These are phyloP conservation scores for Liquidambar formosana DNA, from an alignment of 164 flowering plant species.

Conservation along the genomic window DNA sequence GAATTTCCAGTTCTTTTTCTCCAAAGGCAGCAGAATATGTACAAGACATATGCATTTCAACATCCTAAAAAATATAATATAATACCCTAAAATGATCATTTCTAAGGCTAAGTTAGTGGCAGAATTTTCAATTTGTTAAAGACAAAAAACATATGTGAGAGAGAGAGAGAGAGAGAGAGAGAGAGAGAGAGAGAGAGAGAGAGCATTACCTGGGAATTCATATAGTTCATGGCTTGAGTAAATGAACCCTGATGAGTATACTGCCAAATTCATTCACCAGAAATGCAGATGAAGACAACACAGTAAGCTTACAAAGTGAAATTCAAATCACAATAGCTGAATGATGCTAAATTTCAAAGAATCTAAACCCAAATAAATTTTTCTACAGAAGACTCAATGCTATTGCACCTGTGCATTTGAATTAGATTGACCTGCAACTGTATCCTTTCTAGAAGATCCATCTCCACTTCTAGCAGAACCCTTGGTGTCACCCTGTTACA, in stretches of 20 bases:
- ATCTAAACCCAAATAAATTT: not conserved
- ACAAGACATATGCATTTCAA: not conserved
- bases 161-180: too few relatives aligned
- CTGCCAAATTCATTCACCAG: conserved; percentile 23
- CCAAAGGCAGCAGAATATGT: not conserved
- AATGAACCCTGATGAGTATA: conserved; percentile 47
- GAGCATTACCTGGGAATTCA: conserved; percentile 38
- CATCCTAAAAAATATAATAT: not conserved
- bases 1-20: not conserved
- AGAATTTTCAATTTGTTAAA: not conserved
- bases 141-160: not conserved
- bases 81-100: not conserved
- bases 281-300: not conserved
- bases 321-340: not conserved
- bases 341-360: not conserved
- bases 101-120: not conserved
- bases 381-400: not conserved
- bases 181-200: too few relatives aligned
- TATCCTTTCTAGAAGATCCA: conserved; percentile 37
- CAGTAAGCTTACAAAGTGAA: not conserved
- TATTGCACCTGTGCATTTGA: conserved; percentile 44
- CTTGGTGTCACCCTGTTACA: conserved; percentile 60
- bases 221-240: conserved; percentile 37
- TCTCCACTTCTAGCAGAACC: conserved; percentile 54
- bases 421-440: conserved; percentile 31